These are phyloP conservation scores for Pugionium dolabratum DNA, from an alignment of 345 rosid genomes.

Conservation along the genomic window DNA sequence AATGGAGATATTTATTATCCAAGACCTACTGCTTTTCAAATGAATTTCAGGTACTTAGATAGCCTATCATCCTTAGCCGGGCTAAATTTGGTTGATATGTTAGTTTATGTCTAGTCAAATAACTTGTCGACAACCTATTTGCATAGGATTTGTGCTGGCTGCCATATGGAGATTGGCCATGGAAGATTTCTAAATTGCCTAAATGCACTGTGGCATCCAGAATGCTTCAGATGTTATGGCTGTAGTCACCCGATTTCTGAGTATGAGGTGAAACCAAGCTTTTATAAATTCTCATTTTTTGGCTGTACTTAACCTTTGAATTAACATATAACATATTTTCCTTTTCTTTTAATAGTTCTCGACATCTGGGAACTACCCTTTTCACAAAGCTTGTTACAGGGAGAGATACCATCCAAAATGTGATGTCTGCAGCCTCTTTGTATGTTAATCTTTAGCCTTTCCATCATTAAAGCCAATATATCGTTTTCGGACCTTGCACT, in stretches of 20 bases:
- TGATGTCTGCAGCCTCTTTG: slow-evolving; percentile 88
- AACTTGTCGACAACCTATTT: slow-evolving; percentile 27
- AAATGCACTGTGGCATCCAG: slow-evolving; percentile 88
- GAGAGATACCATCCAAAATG: slow-evolving; percentile 92
- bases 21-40: slow-evolving; percentile 52
- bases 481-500: slow-evolving; percentile 17
- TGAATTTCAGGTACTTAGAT: slow-evolving; percentile 70
- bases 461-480: neutral
- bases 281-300: neutral
- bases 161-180: slow-evolving; percentile 82
- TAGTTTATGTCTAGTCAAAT: neutral
- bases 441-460: slow-evolving; percentile 45
- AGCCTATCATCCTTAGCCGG: slow-evolving; percentile 10
- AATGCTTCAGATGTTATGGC: slow-evolving; percentile 81
- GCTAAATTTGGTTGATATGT: slow-evolving; percentile 3
- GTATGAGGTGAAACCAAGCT: slow-evolving; percentile 64
- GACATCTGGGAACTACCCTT: slow-evolving; percentile 77
- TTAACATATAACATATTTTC: slow-evolving; percentile 10
- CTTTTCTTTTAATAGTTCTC: slow-evolving; percentile 60
- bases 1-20: slow-evolving; percentile 54
- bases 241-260: slow-evolving; percentile 86
- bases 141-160: slow-evolving; percentile 90
- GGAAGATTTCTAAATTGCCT: slow-evolving; percentile 87
- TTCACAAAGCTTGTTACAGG: slow-evolving; percentile 85
- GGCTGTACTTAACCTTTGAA: slow-evolving; percentile 15